Evolutionary conservation across 352 stramenopile genomes (phyloP), one percentile per base, ranked within the genome.

Genomic region (Globisporangium echinulatum): DNA sequence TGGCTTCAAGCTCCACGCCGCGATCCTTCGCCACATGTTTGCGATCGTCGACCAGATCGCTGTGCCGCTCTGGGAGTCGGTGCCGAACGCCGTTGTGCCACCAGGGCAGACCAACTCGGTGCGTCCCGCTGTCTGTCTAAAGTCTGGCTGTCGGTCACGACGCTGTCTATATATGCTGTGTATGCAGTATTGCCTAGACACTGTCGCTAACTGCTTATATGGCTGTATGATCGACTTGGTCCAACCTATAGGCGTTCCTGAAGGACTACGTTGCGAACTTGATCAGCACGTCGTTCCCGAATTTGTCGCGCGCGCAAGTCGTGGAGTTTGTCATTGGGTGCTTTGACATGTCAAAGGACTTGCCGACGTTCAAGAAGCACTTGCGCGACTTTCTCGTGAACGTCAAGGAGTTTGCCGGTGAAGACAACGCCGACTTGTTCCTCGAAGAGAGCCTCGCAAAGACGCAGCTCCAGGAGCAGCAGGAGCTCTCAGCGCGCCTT

Each of bases 341-440:
- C 77, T 98, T 99, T 68, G 96, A 99, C 71, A 81, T 98, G 59
- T 93, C 92, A 36, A 98, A 98, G 82, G 97, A 99, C 67, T 75
- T 99, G 50, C 76, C 85, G 51, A 92, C 92, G 48, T 99, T 99
- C 79, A 99, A 99, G 82, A 98, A 97, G 60, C 97, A 99, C 72
- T 70, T 99, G 64, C 90, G 97, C 63, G 97, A 99, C 72, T 99
- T 99, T 79, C 86, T 99, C 37, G 97, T 99, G 56, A 95, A 98
- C 64, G 82, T 99, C 56, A 99, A 92, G 69, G 97, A 99, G 71
- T 99, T 99, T 73, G 96, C 85, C 7, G 81, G 85, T 5, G 96
- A 99, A 79, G 96, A 99, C 74, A 99, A 99, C 70, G 90, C 87
- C 44, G 96, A 98, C 51, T 75, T 99, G 55, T 99, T 96, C 73